phyloP scores from a whole-genome alignment of 148 eudicot species.

The Nepenthes gracilis region DNA sequence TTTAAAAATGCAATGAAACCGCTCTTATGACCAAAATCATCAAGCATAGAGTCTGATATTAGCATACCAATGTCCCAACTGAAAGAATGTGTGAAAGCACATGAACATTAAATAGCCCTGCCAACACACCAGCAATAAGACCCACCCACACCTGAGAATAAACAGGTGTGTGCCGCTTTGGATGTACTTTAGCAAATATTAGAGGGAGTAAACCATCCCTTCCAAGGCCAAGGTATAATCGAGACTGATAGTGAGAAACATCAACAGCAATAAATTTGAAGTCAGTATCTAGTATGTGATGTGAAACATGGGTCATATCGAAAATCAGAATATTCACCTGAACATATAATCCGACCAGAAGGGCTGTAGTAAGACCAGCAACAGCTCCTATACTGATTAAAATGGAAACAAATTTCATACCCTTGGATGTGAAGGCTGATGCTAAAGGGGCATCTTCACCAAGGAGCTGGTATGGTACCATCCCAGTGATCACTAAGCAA shows the following conservation, averaged over 20 bases:
- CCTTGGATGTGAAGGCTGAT: constrained; percentile 75
- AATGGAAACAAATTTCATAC: constrained; percentile 70
- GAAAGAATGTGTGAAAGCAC: constrained; percentile 89
- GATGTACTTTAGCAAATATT: constrained; percentile 74
- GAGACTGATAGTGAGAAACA: constrained; percentile 50
- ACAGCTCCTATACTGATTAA: constrained; percentile 92
- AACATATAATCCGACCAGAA: constrained; percentile 94
- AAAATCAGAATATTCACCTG: constrained; percentile 47
- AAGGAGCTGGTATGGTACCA: constrained; percentile 72
- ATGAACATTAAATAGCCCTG: constrained; percentile 72
- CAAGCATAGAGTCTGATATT: constrained; percentile 6
- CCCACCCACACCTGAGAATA: constrained; percentile 96
- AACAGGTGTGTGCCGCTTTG: constrained; percentile 71
- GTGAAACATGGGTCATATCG: constrained; percentile 1
- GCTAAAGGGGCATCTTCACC: constrained; percentile 94
- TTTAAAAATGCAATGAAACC: constrained; percentile 7
- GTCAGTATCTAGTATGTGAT: background rate
- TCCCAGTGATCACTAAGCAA: constrained; percentile 94
- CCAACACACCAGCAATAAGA: constrained; percentile 70
- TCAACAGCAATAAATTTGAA: background rate
- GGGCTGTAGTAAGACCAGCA: constrained; percentile 97
- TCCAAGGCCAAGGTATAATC: constrained; percentile 93
- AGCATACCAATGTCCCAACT: constrained; percentile 90
- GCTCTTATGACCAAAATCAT: background rate
- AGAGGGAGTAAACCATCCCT: constrained; percentile 89